Evolutionary conservation across 345 rosid genomes (phyloP).

Genomic region (Eucalyptus caleyi): DNA sequence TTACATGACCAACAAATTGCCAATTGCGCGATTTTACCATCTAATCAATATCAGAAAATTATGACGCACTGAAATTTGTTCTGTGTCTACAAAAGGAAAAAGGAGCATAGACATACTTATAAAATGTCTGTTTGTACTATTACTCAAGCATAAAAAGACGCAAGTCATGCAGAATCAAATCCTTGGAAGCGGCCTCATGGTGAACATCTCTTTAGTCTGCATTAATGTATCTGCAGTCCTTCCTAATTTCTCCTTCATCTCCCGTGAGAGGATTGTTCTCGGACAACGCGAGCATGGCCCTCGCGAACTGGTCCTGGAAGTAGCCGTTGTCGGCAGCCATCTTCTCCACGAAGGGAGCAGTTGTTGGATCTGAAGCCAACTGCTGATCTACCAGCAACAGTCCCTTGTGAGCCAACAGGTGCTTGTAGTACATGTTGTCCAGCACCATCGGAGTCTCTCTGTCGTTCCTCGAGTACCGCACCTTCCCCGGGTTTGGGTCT

Average conservation of each 20-base stretch:
- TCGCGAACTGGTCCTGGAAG: conserved; percentile 54
- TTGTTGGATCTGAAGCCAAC: conserved; percentile 47
- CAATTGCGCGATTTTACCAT: background rate
- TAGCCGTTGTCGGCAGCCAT: conserved; percentile 75
- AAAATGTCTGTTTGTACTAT: background rate
- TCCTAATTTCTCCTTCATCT: conserved; percentile 64
- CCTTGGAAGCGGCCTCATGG: background rate
- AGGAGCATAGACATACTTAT: background rate
- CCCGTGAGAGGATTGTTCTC: conserved; percentile 67
- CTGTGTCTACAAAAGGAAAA: background rate
- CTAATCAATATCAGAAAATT: background rate
- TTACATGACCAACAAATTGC: background rate
- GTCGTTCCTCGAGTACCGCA: conserved; percentile 60
- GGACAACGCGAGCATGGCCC: conserved; percentile 43
- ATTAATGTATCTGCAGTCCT: conserved; percentile 68
- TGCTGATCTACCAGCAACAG: conserved; percentile 52
- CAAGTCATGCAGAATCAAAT: background rate
- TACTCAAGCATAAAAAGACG: background rate
- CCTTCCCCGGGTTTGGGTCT: conserved; percentile 33
- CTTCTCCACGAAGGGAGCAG: conserved; percentile 41
- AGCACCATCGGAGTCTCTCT: conserved; percentile 71
- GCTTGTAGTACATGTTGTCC: conserved; percentile 66
- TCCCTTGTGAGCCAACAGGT: conserved; percentile 52
- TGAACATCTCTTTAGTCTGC: background rate
- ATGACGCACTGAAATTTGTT: background rate